Evolutionary conservation across 2,329 filamentous ascomycete genomes (phyloP).

Genomic region (Sclerotinia borealis): DNA sequence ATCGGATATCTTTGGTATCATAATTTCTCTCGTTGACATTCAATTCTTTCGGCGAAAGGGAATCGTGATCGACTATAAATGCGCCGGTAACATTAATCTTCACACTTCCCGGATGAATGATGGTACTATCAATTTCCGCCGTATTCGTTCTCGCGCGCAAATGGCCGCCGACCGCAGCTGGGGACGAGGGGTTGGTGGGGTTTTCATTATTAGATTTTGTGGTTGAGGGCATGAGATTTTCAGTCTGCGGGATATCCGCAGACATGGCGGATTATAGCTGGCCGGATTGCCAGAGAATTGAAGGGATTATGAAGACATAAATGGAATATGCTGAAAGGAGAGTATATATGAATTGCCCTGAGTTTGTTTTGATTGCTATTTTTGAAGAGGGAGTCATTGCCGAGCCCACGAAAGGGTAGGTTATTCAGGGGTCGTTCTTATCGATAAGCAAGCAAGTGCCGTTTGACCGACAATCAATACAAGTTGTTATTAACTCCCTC

Average conservation of each 20-base stretch:
- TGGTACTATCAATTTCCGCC: constrained; percentile 34
- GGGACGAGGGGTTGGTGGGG: constrained; percentile 15
- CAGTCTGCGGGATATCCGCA: constrained; percentile 20
- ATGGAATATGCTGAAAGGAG: constrained; percentile 6
- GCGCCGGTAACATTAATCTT: constrained; percentile 96
- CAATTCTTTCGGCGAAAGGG: constrained; percentile 42
- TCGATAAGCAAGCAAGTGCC: constrained; percentile 4
- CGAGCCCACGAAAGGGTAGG: background rate
- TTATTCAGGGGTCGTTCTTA: background rate
- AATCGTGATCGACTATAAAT: constrained; percentile 86
- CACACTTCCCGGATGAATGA: constrained; percentile 63
- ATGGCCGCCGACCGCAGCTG: background rate
- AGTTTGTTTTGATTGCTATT: background rate
- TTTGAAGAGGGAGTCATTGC: constrained; percentile 1
- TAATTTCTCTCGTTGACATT: constrained; percentile 43
- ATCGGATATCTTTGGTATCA: constrained; percentile 87
- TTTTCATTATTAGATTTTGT: constrained; percentile 14
- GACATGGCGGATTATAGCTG: constrained; percentile 22
- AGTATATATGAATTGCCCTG: background rate
- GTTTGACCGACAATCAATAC: background rate
- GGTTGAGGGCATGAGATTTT: background rate
- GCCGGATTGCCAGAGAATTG: constrained; percentile 18
- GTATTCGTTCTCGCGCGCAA: constrained; percentile 31
- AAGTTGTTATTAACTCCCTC: too few species aligned
- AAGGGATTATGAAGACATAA: constrained; percentile 9